Evolutionary conservation across 305 asterid genomes (phyloP), one percentile per base, ranked within the genome.

Genomic region (Fraxinus albicans): DNA sequence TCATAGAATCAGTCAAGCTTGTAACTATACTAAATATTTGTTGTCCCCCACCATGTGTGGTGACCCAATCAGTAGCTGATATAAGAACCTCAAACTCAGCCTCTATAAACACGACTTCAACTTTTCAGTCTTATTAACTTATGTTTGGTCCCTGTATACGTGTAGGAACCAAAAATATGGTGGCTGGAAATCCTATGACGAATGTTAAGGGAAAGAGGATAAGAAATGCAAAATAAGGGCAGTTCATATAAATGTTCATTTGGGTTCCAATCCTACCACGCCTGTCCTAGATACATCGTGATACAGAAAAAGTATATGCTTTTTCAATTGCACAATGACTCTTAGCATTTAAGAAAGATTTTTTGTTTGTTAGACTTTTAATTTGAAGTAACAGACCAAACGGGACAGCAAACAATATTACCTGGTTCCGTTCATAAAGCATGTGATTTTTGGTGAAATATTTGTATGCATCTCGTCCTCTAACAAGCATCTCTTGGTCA

Each of bases 361-460:
- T 10, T 33, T 83, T 65, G 42, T 25, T 65, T 2, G 15, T 15
- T 73, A 70, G 58, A 7, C 23, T 70, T 21, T 55, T 69, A 21
- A 79, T n/a, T 53, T 5, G 77, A 17, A 76, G 13, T n/a, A 63
- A 34, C 7, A 23, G 63, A 44, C 60, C 31, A 53, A 38, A 29
- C 15, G 81, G 34, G 35, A 69, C 60, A 25, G 81, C 33, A 13
- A 84, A 75, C 23, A 65, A 3, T 72, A 63, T 84, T 89, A 96
- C 99, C 97, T 90, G 99, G 89, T 93, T 96, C 84, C 97, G 92
- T 86, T 96, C 99, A 75, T 96, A 96, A 81, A 96, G 97, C 97
- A 92, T 95, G 91, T 96, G 98, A 79, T 92, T 94, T 88, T 95
- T 96, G 79, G 98, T 91, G 93, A 94, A 95, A 88, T 91, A 93